Percentiles rank a stretch among this genome's conserved stretches.
These are phyloP conservation scores for Eutreptiella sp. DNA, from an alignment of 208 protist species.

Conservation along the genomic window DNA sequence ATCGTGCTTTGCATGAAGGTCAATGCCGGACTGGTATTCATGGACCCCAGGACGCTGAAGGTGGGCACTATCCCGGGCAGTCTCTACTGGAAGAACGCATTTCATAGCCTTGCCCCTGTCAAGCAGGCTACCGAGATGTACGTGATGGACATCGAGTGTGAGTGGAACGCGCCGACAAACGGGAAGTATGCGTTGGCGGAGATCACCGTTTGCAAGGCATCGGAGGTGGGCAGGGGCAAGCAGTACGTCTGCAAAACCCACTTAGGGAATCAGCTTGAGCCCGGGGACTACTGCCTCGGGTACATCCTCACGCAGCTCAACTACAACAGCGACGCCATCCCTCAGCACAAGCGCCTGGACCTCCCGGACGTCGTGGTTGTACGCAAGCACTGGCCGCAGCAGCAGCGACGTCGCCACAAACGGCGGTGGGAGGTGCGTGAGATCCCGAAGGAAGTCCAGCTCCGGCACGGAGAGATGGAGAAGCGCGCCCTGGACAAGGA, in stretches of 20 bases:
- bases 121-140: conserved; percentile 85
- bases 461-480: conserved; percentile 19
- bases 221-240: conserved; percentile 89
- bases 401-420: conserved; percentile 35
- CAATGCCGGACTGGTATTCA: conserved; percentile 85
- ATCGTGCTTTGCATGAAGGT: conserved; percentile 88
- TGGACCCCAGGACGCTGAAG: conserved; percentile 91
- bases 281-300: conserved; percentile 86
- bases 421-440: conserved; percentile 33
- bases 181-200: conserved; percentile 70
- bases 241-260: conserved; percentile 84
- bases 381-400: conserved; percentile 78
- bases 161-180: conserved; percentile 62
- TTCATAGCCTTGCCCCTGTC: conserved; percentile 65
- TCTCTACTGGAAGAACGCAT: conserved; percentile 89
- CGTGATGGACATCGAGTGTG: conserved; percentile 86
- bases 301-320: conserved; percentile 78
- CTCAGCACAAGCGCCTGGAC: conserved; percentile 61
- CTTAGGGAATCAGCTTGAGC: conserved; percentile 80
- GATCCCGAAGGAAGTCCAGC: conserved; percentile 21
- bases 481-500: conserved; percentile 30
- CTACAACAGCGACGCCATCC: conserved; percentile 81
- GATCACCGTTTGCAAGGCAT: conserved; percentile 83
- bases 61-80: conserved; percentile 74
- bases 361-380: conserved; percentile 85